Evolutionary conservation across 2,329 filamentous ascomycete genomes (phyloP).

Genomic region (Aspergillus sp.): DNA sequence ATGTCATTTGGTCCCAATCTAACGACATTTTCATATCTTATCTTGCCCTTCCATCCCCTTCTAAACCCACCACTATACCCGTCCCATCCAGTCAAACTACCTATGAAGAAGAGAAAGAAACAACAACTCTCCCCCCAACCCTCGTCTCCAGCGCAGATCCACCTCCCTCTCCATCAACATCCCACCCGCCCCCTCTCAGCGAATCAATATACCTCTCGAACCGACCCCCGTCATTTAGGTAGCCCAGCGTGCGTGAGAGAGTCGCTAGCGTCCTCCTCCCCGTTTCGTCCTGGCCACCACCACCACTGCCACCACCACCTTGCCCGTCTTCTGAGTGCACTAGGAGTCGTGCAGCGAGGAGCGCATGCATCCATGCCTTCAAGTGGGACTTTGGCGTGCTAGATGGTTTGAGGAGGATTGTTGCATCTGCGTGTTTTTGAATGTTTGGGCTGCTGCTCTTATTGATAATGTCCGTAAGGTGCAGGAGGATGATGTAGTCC

Average conservation of each 20-base stretch:
- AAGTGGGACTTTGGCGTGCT: slow-evolving; percentile 53
- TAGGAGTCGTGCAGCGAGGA: slow-evolving; percentile 46
- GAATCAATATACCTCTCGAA: slow-evolving; percentile 48
- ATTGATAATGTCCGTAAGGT: slow-evolving; percentile 21
- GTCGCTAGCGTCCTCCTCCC: slow-evolving; percentile 5
- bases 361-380: slow-evolving; percentile 63
- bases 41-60: too few relatives aligned
- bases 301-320: neutral
- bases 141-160: slow-evolving; percentile 63
- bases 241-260: slow-evolving; percentile 46
- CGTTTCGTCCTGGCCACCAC: neutral
- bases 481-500: slow-evolving; percentile 63
- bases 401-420: slow-evolving; percentile 65
- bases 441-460: slow-evolving; percentile 7
- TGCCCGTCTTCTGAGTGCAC: neutral
- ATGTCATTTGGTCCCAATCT: too few relatives aligned
- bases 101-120: neutral
- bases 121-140: slow-evolving; percentile 45
- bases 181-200: slow-evolving; percentile 60
- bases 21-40: too few relatives aligned
- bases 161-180: slow-evolving; percentile 53
- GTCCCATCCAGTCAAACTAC: neutral
- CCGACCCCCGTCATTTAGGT: slow-evolving; percentile 36
- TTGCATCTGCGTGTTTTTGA: slow-evolving; percentile 37
- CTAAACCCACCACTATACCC: too few relatives aligned